Evolutionary conservation across 2,329 filamentous ascomycete genomes (phyloP), one percentile per base, ranked within the genome.

Genomic region (Exutisphaerella laricina): DNA sequence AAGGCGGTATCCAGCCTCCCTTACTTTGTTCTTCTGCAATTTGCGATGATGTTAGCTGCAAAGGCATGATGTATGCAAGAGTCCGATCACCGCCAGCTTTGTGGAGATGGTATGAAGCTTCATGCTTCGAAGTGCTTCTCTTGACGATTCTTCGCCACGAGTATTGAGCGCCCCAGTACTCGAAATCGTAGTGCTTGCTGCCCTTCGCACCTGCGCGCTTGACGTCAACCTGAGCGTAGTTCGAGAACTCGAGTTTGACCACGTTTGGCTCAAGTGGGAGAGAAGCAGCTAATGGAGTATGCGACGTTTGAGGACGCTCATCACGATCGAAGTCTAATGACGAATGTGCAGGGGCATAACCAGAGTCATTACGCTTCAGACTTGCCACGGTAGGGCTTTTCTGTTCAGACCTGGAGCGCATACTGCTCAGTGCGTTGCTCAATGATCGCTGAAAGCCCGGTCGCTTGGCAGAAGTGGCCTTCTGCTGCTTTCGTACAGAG

Each of bases 201-300:
- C 74, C 71, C 54, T 79, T 81, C 38, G 75, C 70, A 5, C 84
- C 84, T 17, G 78, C 74, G 30, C 86, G 79, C 54, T 78, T 80
- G 38, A 98, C 70, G 52, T 95, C 85, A 29, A 97, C 80, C 56
- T 92, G 88, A 2, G 90, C 90, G 63, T 98, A 98, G 69, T 97
- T 98, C 53, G 88, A 94, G 63, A 96, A 98, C 63, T 97, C 90
- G 23, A 98, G 77, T 66, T 88, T 86, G 63, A 90, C 85, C 25
- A 77, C 83, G 64, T 94, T 88, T 21, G 40, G 43, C 5, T 44
- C 34, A 10, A 45, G 37, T 8, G 30, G 40, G 10, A 44, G 37
- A 26, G 46, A 41, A 5, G 39, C 20, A 18, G 40, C 45, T 5
- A 42, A 29, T 14, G 48, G 39, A n/a, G 41, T 25, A 23, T 38